A percentile compares a stretch with the other conserved stretches of the same genome.
These are phyloP conservation scores for Xanthoparmelia taractica DNA, from an alignment of 495 filamentous ascomycete species.

Conservation along the genomic window DNA sequence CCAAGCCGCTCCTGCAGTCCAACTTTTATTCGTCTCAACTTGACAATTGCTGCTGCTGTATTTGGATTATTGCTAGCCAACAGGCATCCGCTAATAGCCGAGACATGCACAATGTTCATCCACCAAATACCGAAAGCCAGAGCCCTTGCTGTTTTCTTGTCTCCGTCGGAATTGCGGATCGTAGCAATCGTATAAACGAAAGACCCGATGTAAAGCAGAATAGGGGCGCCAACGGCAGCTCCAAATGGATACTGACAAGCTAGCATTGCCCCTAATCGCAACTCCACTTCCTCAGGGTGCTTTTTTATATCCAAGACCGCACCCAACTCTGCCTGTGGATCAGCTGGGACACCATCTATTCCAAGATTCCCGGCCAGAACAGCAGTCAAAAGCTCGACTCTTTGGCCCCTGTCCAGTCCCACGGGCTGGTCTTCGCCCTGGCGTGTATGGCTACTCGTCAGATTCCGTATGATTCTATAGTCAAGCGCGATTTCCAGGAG, in stretches of 20 bases:
- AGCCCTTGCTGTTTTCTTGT: constrained; percentile 37
- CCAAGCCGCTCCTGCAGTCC: constrained; percentile 3
- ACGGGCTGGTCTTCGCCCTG: constrained; percentile 2
- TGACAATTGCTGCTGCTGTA: constrained; percentile 19
- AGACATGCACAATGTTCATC: constrained; percentile 22
- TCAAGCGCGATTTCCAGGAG: constrained; percentile 14
- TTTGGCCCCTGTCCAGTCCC: not conserved
- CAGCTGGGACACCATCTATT: constrained; percentile 9
- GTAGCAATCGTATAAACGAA: constrained; percentile 39
- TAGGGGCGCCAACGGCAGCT: constrained; percentile 39
- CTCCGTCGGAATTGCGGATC: constrained; percentile 30
- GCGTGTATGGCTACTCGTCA: not conserved
- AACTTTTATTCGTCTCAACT: not conserved
- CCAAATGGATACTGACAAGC: constrained; percentile 32
- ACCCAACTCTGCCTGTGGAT: constrained; percentile 15
- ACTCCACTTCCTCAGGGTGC: constrained; percentile 6
- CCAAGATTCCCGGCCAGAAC: constrained; percentile 15
- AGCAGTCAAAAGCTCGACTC: constrained; percentile 15
- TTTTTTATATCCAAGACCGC: constrained; percentile 9
- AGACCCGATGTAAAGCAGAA: constrained; percentile 41
- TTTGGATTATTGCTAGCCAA: constrained; percentile 26
- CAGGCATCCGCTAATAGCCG: constrained; percentile 26
- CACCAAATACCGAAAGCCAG: constrained; percentile 44
- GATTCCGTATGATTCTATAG: constrained; percentile 13
- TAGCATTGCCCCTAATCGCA: constrained; percentile 20